These are phyloP conservation scores for Botryotinia narcissicola DNA, from an alignment of 2,329 filamentous ascomycete species.

Conservation along the genomic window DNA sequence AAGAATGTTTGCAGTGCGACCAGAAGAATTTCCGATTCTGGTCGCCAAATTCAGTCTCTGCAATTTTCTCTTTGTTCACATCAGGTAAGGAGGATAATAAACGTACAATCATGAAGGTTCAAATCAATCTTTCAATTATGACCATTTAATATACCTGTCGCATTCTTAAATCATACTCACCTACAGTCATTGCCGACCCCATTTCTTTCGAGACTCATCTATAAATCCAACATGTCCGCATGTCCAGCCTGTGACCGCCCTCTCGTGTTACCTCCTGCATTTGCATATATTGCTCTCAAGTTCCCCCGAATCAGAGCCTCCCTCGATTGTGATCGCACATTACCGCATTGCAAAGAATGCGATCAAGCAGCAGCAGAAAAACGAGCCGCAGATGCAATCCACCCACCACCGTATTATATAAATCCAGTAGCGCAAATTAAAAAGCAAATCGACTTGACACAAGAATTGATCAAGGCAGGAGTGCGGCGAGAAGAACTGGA, in stretches of 20 bases:
- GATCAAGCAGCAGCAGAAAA: constrained; percentile 27
- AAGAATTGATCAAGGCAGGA: constrained; percentile 26
- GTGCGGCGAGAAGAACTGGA: constrained; percentile 25
- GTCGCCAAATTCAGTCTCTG: not conserved
- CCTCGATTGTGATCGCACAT: constrained; percentile 26
- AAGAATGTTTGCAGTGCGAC: constrained; percentile 13
- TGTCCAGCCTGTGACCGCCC: constrained; percentile 17
- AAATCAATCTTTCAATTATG: not conserved
- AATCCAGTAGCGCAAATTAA: constrained; percentile 26
- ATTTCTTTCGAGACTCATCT: not conserved
- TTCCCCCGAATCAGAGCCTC: constrained; percentile 24
- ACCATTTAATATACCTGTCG: not conserved
- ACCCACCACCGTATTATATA: constrained; percentile 21
- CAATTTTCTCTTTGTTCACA: not conserved
- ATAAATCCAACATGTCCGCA: constrained; percentile 15
- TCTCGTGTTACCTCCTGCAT: constrained; percentile 27
- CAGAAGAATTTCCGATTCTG: not conserved
- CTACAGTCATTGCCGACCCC: not conserved
- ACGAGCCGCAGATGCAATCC: constrained; percentile 24
- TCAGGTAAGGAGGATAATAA: not conserved
- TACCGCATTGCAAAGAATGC: constrained; percentile 32
- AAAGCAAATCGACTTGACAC: constrained; percentile 24
- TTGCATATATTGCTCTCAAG: constrained; percentile 23
- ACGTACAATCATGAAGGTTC: not conserved
- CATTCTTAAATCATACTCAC: not conserved